Evolutionary conservation across 2,329 filamentous ascomycete species (phyloP).

Genomic region (Diaporthe vexans): DNA sequence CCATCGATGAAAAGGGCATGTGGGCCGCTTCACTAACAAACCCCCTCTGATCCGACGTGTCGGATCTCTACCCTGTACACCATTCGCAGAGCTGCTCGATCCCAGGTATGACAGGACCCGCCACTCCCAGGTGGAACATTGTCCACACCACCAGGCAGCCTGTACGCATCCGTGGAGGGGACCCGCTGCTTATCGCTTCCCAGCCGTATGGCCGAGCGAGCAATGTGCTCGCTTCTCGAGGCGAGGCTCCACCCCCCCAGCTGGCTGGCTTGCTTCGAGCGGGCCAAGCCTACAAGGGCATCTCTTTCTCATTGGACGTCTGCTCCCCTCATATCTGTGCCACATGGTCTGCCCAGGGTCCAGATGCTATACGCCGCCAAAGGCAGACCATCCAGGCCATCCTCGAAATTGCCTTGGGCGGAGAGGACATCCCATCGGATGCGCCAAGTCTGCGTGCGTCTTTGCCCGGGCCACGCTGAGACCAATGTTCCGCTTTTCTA

Average conservation of each 20-base stretch:
- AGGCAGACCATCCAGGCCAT: slow-evolving; percentile 3
- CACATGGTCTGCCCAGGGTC: slow-evolving; percentile 4
- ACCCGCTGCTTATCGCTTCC: slow-evolving; percentile 23
- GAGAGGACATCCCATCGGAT: slow-evolving; percentile 15
- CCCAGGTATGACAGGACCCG: slow-evolving; percentile 2
- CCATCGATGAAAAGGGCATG: slow-evolving; percentile 5
- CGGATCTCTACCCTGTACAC: not conserved
- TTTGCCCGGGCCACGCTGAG: slow-evolving; percentile 14
- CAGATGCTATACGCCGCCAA: not conserved
- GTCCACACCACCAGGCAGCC: not conserved
- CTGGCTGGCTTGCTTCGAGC: slow-evolving; percentile 20
- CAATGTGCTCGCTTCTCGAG: not conserved
- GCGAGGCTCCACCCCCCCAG: slow-evolving; percentile 19
- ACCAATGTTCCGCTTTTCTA: slow-evolving; percentile 14
- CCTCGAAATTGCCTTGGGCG: slow-evolving; percentile 9
- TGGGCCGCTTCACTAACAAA: not conserved
- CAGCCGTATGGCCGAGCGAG: slow-evolving; percentile 10
- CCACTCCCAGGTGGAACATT: not conserved
- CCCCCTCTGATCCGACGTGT: slow-evolving; percentile 17
- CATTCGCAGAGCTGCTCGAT: not conserved
- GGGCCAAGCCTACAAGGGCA: slow-evolving; percentile 16
- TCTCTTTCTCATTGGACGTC: slow-evolving; percentile 20
- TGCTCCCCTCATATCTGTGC: slow-evolving; percentile 18
- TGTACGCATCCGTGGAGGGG: not conserved
- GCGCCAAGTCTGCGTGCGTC: slow-evolving; percentile 27